These are phyloP conservation scores for Colletotrichum sp. DNA, from an alignment of 2,329 filamentous ascomycete species.

Conservation along the genomic window DNA sequence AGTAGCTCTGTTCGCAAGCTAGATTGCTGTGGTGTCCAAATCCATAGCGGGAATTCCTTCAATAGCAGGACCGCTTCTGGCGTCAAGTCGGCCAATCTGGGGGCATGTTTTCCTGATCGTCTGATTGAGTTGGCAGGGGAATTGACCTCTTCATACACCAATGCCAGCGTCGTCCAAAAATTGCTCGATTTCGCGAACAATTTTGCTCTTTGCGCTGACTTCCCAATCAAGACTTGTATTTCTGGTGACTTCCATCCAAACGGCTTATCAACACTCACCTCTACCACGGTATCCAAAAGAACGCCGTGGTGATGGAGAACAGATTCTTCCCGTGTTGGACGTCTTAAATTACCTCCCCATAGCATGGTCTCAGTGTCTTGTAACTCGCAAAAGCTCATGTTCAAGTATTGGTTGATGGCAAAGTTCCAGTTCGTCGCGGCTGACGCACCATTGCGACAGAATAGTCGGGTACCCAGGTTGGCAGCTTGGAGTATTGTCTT, in stretches of 20 bases:
- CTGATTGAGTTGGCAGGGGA: too few species aligned
- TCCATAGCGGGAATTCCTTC: too few species aligned
- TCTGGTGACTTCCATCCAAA: neutral
- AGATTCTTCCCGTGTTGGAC: neutral
- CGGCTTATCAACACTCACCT: neutral
- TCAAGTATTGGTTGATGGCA: neutral
- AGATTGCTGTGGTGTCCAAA: too few species aligned
- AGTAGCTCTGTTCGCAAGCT: too few species aligned
- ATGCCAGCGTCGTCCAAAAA: too few species aligned
- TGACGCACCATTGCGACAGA: neutral
- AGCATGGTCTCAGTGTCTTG: too few species aligned
- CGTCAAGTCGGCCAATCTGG: too few species aligned
- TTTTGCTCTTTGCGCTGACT: too few species aligned
- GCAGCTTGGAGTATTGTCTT: neutral
- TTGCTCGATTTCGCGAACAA: too few species aligned
- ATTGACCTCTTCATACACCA: too few species aligned
- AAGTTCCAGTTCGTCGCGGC: neutral
- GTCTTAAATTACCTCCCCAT: neutral
- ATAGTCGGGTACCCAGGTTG: conserved; percentile 13
- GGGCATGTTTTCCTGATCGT: too few species aligned
- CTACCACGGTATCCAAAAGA: neutral
- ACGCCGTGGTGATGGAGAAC: neutral
- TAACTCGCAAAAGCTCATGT: neutral
- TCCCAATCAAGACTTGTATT: neutral
- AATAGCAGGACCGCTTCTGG: too few species aligned